These are phyloP conservation scores for Blastocystis hominis DNA, from an alignment of 352 stramenopile genomes.

Conservation along the genomic window DNA sequence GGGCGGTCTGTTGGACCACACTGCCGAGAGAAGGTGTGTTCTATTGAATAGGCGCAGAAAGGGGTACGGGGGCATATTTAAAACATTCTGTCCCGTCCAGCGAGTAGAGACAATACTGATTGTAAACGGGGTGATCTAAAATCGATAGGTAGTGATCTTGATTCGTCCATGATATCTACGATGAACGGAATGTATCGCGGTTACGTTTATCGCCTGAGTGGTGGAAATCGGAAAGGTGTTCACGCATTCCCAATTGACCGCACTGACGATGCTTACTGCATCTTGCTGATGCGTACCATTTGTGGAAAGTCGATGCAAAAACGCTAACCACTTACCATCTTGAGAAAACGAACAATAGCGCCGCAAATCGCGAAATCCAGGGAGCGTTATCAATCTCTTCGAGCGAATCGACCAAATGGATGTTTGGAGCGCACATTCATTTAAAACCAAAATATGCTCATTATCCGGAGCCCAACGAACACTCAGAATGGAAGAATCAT, in stretches of 20 bases:
- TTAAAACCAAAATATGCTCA: slow-evolving; percentile 15
- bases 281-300: neutral
- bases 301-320: neutral
- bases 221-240: neutral
- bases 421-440: neutral
- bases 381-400: neutral
- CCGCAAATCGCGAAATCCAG: neutral
- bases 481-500: neutral
- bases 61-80: neutral
- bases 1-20: neutral
- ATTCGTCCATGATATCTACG: neutral
- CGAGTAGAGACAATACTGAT: neutral
- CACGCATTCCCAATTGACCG: neutral
- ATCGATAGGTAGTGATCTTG: neutral
- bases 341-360: slow-evolving; percentile 6
- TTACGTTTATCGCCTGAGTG: neutral
- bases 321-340: slow-evolving; percentile 36
- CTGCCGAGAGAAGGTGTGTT: neutral
- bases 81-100: neutral
- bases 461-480: slow-evolving; percentile 1
- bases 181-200: neutral
- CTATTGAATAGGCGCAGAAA: neutral
- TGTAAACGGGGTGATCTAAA: slow-evolving; percentile 4
- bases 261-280: neutral
- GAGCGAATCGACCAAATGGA: slow-evolving; percentile 1